A percentile compares a stretch with the other conserved stretches of the same genome.
Conservation (phyloP, 2,329 filamentous ascomycete species). For the Hypoxylon sp. region DNA sequence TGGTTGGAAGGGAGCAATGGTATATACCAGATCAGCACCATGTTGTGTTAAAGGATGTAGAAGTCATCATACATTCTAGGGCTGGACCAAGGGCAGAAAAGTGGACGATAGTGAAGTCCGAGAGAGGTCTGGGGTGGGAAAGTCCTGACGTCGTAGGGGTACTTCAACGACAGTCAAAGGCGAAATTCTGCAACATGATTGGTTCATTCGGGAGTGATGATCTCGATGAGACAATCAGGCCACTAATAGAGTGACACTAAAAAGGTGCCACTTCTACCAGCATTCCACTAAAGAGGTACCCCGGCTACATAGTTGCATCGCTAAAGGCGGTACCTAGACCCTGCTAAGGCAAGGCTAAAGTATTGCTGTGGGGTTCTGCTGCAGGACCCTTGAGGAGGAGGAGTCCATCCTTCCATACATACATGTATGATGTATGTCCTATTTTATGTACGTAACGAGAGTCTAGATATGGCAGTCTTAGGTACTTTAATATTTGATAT, state of each 20-base stretch:
- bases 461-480: not conserved
- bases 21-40: constrained; percentile 42
- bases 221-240: constrained; percentile 46
- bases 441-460: constrained; percentile 5
- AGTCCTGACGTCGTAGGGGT: constrained; percentile 52
- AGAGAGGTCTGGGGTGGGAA: constrained; percentile 36
- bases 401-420: no score
- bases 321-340: constrained; percentile 34
- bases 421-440: not conserved
- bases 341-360: constrained; percentile 8
- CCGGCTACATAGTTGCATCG: constrained; percentile 17
- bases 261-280: constrained; percentile 6
- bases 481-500: constrained; percentile 7
- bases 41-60: constrained; percentile 47
- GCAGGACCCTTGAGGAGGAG: constrained; percentile 35
- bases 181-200: constrained; percentile 34
- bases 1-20: constrained; percentile 19
- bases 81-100: constrained; percentile 14
- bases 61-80: constrained; percentile 53
- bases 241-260: constrained; percentile 30
- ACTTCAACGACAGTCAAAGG: constrained; percentile 37
- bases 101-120: constrained; percentile 22
- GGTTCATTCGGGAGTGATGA: constrained; percentile 31
- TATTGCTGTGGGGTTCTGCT: constrained; percentile 13
- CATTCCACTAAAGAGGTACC: constrained; percentile 24